Base-by-base conservation (phyloP, 1,139 yeast species). In the Taiozyma sp. region DNA sequence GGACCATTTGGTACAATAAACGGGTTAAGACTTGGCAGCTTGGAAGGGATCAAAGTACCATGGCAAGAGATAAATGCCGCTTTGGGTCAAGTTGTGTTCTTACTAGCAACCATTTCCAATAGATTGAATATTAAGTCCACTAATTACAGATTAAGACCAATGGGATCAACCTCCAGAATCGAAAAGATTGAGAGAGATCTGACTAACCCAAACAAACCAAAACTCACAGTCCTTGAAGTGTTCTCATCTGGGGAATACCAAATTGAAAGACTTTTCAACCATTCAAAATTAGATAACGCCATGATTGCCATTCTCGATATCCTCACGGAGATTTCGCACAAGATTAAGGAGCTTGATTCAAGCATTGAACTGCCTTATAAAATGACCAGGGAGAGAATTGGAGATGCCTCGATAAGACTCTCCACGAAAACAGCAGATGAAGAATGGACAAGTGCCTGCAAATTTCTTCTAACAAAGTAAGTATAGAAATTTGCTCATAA, bases 61-160 rank as follows among this genome's bases (percentile, higher is more conserved):
- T 91, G 97, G 96, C 82, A 89, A 48, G 99, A 93, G 61, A 83
- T 91, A 43, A 93, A 92, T 65, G 95, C 96, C 1, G 98, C 96
- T 0, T 71, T 93, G 66, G 99, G 99, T 0, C 96, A 92, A 61
- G 72, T 92, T 2, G 79, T 89, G 4, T 67, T 91, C 22, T 68
- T 92, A 24, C 66, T 92, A 43, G 77, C 84, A 0, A 88, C 95
- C 6, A 75, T 92, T 5, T 70, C 80, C 4, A 74, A 79, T 29
- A 73, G 86, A 52, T 72, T 91, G 41, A 74, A 80, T 19, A 68
- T 87, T 30, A 74, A 75, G 41, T 65, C 90, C 8, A 70, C 71
- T 0, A 80, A 81, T 8, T 92, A 87, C 65, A 80, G 78, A 54
- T 68, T 92, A 24, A 78, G 84, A 24, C 97, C 98, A 0, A 73